Conservation (phyloP, 345 rosid species). For the Corymbia maculata region DNA sequence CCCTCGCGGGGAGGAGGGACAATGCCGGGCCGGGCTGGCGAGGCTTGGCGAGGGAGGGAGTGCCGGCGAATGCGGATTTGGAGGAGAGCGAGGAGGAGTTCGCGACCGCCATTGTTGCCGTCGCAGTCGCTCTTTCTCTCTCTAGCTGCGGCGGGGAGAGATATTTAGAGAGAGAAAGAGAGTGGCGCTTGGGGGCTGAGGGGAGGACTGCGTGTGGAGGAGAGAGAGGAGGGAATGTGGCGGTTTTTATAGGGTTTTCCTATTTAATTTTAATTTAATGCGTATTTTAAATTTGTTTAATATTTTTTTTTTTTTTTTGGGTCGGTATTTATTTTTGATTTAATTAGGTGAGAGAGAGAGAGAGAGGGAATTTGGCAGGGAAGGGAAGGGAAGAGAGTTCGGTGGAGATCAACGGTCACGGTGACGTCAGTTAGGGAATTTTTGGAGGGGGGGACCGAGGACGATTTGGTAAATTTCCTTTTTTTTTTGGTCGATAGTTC, state of each 20-base stretch:
- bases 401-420: not conserved
- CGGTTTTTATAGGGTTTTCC: not conserved
- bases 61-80: not conserved
- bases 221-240: not conserved
- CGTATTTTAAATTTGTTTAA: rapidly evolving
- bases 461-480: not conserved
- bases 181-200: not conserved
- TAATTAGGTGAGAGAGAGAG: not conserved
- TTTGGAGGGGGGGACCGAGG: not conserved
- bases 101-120: not conserved
- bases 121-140: not conserved
- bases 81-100: not conserved
- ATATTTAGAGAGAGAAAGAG: not conserved
- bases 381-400: not conserved
- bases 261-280: not conserved
- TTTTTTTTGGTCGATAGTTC: not conserved
- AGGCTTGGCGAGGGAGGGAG: not conserved
- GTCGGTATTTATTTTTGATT: not conserved
- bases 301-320: no score
- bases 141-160: not conserved
- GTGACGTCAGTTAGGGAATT: not conserved
- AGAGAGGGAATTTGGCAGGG: not conserved
- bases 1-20: slow-evolving; percentile 11
- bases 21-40: slow-evolving; percentile 13
- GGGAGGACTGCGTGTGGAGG: not conserved